Base-by-base conservation (phyloP, 75 land plant species). In the Sequoia sempervirens region DNA sequence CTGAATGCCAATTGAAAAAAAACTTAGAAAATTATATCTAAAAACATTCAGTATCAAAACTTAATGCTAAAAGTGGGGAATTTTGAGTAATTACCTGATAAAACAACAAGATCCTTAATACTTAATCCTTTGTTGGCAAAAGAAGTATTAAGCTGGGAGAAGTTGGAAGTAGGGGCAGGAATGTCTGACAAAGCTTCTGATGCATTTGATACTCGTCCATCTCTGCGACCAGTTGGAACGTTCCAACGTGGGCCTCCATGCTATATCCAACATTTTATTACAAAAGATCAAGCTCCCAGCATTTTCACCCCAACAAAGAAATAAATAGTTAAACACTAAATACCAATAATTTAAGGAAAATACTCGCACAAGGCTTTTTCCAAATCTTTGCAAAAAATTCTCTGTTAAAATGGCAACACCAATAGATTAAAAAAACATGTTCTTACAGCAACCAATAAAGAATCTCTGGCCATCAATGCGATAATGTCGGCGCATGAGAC, bases 401-500 rank as follows among this genome's bases (percentile, higher is more conserved):
- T 12, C 53, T 13, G 53, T 12, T 50, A 50, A 13, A 50, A 50
- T 12, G 53, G 12, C 15, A 50, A 50, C 1, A 46, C 8, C 9
- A 50, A 50, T 11, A 50, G 12, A 12, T 50, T 11, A 50, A 50
- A 12, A 15, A 50, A 50, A 64, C 0, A 26, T 64, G 28, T 64
- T 6, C 37, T 70, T 23, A 70, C 73, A 2, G 36, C 73, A 70
- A 32, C 73, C 13, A 70, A 11, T 3, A 80, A 0, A 18, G 93
- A 46, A 80, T 93, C 94, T 84, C 94, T 87, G 0, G 96, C 90
- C 3, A 80, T 85, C 36, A 92, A 83, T 1, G 93, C 80, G 13
- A 94, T 30, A 45, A 88, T 87, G 52, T 94, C 96, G 0, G 95
- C 95, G 64, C 95, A 93, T 15, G 95, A 93, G 13, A 93, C 94